Percentiles rank a stretch among this genome's conserved stretches.
These are phyloP conservation scores for Striga hermonthica DNA, from an alignment of 305 asterid genomes.

Conservation along the genomic window DNA sequence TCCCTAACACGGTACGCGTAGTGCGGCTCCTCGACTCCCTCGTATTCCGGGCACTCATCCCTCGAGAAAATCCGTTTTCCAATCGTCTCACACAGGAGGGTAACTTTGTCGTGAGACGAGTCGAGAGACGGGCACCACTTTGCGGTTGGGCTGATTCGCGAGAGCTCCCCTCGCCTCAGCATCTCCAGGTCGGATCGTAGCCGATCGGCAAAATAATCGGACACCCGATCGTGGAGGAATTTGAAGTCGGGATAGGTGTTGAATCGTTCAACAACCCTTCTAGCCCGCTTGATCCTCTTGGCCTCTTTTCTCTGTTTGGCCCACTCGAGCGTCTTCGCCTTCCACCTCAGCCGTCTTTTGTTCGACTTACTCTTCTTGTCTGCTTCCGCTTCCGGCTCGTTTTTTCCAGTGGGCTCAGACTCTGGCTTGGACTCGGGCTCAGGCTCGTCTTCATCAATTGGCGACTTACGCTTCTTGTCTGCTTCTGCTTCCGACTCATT, in stretches of 20 bases:
- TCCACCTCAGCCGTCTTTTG: not conserved
- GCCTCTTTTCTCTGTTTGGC: no score
- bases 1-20: constrained; percentile 40
- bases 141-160: constrained; percentile 36
- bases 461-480: not conserved
- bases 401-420: not conserved
- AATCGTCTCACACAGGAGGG: constrained; percentile 39
- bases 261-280: constrained; percentile 39
- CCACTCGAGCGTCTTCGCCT: constrained; percentile 5
- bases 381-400: not conserved
- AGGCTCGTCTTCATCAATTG: no score
- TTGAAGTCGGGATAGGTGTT: constrained; percentile 36
- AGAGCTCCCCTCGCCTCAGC: constrained; percentile 30
- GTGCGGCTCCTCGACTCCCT: constrained; percentile 37
- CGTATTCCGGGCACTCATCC: constrained; percentile 31
- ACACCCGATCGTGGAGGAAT: constrained; percentile 40
- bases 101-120: constrained; percentile 32
- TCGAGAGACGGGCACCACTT: constrained; percentile 49
- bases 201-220: constrained; percentile 34
- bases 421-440: no score
- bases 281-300: constrained; percentile 27
- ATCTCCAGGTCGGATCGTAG: constrained; percentile 39
- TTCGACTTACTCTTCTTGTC: not conserved
- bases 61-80: constrained; percentile 38
- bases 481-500: not conserved